These are phyloP conservation scores for Yarrowia hollandica DNA, from an alignment of 805 yeast species.

Conservation along the genomic window DNA sequence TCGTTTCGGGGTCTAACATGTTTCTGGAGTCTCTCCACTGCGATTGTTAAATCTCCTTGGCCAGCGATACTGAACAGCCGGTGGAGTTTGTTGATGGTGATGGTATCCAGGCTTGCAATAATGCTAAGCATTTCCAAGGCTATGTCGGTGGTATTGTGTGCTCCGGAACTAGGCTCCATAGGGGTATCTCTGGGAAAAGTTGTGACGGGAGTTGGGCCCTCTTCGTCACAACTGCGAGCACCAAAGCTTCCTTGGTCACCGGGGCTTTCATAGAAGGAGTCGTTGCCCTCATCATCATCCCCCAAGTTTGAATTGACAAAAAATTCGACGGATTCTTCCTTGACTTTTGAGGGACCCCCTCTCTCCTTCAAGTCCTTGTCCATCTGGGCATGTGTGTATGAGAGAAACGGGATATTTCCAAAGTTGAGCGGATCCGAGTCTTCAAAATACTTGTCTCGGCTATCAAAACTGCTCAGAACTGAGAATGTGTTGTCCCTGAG, in stretches of 20 bases:
- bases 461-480: background rate
- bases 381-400: background rate
- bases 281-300: background rate
- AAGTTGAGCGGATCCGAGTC: background rate
- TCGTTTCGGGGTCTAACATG: background rate
- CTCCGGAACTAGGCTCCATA: background rate
- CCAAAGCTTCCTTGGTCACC: background rate
- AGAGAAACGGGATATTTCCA: conserved; percentile 1
- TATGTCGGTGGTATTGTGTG: background rate
- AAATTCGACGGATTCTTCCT: background rate
- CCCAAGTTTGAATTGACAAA: background rate
- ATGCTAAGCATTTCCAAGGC: conserved; percentile 18
- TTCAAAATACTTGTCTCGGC: conserved; percentile 1
- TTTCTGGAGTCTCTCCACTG: background rate
- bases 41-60: background rate
- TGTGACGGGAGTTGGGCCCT: conserved; percentile 1
- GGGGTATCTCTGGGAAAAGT: conserved; percentile 15
- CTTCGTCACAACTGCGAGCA: background rate
- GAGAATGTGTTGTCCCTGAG: background rate
- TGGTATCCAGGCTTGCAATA: conserved; percentile 11
- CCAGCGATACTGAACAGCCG: conserved; percentile 15
- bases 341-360: background rate
- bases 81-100: conserved; percentile 13
- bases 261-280: background rate
- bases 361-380: background rate